Evolutionary conservation across 495 filamentous ascomycete genomes (phyloP).

Genomic region (Aspergillus cavernicola): DNA sequence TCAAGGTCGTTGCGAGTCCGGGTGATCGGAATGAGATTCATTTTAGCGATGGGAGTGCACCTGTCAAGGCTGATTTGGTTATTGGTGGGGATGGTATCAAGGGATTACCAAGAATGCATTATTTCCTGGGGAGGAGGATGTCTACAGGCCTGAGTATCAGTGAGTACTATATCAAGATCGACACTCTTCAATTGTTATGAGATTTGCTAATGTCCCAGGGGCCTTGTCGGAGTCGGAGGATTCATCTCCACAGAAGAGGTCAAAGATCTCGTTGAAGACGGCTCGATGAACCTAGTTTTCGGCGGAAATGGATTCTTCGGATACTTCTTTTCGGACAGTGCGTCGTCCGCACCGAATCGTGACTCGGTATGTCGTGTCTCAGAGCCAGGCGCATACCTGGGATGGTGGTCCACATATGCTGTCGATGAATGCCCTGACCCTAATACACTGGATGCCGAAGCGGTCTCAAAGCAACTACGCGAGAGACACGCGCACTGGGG

Average conservation of each 20-base stretch:
- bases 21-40: constrained; percentile 20
- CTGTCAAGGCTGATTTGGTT: constrained; percentile 48
- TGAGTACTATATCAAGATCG: background rate
- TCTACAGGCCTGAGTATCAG: constrained; percentile 40
- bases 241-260: constrained; percentile 39
- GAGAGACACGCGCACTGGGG: constrained; percentile 45
- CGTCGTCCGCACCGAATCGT: constrained; percentile 12
- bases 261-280: constrained; percentile 23
- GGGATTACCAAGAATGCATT: constrained; percentile 46
- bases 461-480: constrained; percentile 37
- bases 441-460: constrained; percentile 33
- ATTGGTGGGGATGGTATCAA: constrained; percentile 61
- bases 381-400: constrained; percentile 31
- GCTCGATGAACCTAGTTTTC: constrained; percentile 51
- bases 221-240: constrained; percentile 51
- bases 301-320: constrained; percentile 57
- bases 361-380: constrained; percentile 30
- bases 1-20: constrained; percentile 17
- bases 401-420: constrained; percentile 50
- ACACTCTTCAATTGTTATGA: background rate
- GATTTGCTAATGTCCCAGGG: constrained; percentile 23
- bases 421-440: constrained; percentile 34
- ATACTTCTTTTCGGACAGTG: constrained; percentile 40
- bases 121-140: constrained; percentile 35
- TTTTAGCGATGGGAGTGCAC: constrained; percentile 29